Evolutionary conservation across 2,329 filamentous ascomycete genomes (phyloP).

Genomic region (Alternaria sp.): DNA sequence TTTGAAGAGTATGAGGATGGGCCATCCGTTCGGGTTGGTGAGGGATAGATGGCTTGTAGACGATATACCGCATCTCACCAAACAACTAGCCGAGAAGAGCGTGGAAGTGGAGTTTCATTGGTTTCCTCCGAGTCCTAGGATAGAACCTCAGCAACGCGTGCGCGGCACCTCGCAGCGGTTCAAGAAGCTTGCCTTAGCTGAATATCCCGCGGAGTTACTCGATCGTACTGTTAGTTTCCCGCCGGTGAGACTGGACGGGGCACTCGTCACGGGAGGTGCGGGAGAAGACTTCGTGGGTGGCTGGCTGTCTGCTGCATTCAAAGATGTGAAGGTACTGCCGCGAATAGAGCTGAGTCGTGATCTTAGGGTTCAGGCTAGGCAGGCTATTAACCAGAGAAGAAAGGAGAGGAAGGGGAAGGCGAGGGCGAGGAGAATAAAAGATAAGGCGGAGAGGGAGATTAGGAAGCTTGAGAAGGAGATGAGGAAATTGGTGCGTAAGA

Average conservation of each 20-base stretch:
- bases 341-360: background rate
- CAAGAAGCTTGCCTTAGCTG: background rate
- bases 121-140: background rate
- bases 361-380: background rate
- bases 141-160: background rate
- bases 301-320: accelerated
- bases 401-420: background rate
- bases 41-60: background rate
- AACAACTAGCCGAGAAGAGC: background rate
- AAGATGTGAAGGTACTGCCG: background rate
- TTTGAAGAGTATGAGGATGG: background rate
- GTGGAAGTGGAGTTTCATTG: background rate
- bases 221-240: background rate
- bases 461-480: background rate
- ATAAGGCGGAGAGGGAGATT: background rate
- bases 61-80: background rate
- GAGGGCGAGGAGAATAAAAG: background rate
- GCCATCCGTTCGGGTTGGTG: background rate
- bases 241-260: background rate
- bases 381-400: background rate
- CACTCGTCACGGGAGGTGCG: background rate
- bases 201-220: background rate
- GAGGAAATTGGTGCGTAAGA: background rate
- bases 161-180: background rate
- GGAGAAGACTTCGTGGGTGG: background rate